phyloP scores from a whole-genome alignment of 768 basidiomycete species.

The Termitomyces eurrhizus region DNA sequence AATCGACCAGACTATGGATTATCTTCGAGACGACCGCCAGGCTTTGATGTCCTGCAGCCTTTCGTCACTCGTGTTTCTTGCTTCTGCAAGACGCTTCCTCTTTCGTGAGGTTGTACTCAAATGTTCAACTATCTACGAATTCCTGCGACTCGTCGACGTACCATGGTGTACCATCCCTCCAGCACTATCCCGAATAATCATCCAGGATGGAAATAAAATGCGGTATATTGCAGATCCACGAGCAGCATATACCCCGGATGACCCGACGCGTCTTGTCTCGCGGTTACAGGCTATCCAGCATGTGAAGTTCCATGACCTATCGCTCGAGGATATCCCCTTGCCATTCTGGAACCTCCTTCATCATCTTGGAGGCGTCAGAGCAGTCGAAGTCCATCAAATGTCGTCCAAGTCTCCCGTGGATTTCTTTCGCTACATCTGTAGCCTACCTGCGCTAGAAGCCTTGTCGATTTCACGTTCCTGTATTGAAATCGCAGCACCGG shows the following conservation, averaged over 20 bases:
- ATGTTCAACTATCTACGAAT: conserved; percentile 19
- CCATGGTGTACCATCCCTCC: conserved; percentile 26
- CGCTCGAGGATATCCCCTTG: conserved; percentile 21
- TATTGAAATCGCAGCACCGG: conserved; percentile 12
- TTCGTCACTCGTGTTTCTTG: conserved; percentile 23
- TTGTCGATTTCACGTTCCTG: conserved; percentile 25
- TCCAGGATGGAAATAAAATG: conserved; percentile 14
- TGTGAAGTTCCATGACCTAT: conserved; percentile 24
- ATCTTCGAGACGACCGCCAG: conserved; percentile 23
- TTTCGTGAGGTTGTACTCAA: conserved; percentile 27
- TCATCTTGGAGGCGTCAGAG: conserved; percentile 22
- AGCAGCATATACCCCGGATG: conserved; percentile 14
- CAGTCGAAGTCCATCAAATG: conserved; percentile 23
- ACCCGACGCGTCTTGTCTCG: conserved; percentile 12
- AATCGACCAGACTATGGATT: conserved; percentile 26
- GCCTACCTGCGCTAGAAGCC: conserved; percentile 22
- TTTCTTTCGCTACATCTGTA: conserved; percentile 25
- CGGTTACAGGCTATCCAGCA: conserved; percentile 11
- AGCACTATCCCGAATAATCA: conserved; percentile 19
- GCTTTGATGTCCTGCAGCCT: conserved; percentile 27
- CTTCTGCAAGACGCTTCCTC: conserved; percentile 24
- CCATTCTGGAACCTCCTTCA: conserved; percentile 24
- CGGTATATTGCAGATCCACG: neutral
- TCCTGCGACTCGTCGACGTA: conserved; percentile 25
- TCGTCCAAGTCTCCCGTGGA: conserved; percentile 18